Evolutionary conservation across 768 basidiomycete genomes (phyloP).

Genomic region (Tephrocybe sp.): DNA sequence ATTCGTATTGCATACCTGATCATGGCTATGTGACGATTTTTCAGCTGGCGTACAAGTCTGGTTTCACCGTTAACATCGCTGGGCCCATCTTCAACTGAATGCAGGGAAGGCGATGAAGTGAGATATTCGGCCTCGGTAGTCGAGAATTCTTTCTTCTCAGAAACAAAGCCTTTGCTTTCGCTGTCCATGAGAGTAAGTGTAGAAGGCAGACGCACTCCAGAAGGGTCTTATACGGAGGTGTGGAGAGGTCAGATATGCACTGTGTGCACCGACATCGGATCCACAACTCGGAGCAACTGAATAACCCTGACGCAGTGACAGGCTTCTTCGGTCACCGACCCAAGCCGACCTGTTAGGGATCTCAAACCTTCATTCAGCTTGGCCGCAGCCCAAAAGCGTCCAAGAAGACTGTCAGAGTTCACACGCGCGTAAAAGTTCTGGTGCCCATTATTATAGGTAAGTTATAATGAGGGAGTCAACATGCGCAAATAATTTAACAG

Average conservation of each 20-base stretch:
- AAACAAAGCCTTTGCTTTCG: slow-evolving; percentile 1
- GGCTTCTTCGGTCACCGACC: too few species aligned
- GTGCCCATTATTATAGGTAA: not conserved
- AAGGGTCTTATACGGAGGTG: too few species aligned
- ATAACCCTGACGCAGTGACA: not conserved
- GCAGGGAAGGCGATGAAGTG: not conserved
- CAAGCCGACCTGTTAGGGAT: too few species aligned
- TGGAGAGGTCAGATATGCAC: too few species aligned
- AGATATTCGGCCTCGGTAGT: slow-evolving; percentile 19
- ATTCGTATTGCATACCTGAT: slow-evolving; percentile 43
- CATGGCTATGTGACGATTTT: slow-evolving; percentile 80
- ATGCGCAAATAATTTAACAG: too few species aligned
- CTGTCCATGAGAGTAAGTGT: not conserved
- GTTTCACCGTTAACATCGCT: slow-evolving; percentile 9
- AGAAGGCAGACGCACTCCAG: not conserved
- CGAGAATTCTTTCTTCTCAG: slow-evolving; percentile 7
- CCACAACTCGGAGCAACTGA: not conserved
- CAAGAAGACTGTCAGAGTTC: too few species aligned
- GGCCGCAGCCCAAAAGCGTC: too few species aligned
- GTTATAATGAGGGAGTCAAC: not conserved
- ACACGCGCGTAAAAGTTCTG: too few species aligned
- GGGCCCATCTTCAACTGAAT: not conserved
- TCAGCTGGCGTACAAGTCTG: slow-evolving; percentile 56
- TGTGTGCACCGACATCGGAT: not conserved
- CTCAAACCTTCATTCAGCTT: too few species aligned